Evolutionary conservation across 2,329 filamentous ascomycete species (phyloP).

Genomic region (Ophiostoma ips): DNA sequence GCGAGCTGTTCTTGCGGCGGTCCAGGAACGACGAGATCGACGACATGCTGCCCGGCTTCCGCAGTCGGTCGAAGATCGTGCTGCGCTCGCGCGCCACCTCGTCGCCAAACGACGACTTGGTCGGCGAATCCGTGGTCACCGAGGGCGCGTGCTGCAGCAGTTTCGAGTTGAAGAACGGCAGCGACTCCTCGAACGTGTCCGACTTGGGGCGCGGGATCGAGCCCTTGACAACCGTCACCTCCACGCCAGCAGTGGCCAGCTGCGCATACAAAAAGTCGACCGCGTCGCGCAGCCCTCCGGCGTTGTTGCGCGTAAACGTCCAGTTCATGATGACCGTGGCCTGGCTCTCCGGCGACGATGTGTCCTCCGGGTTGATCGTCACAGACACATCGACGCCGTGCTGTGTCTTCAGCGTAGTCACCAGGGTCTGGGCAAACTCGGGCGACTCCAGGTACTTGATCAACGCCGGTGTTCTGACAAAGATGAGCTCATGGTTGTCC

Average conservation of each 20-base stretch:
- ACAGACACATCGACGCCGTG: constrained; percentile 82
- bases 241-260: constrained; percentile 78
- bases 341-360: constrained; percentile 13
- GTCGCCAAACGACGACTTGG: constrained; percentile 69
- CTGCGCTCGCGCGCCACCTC: constrained; percentile 67
- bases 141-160: constrained; percentile 83
- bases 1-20: constrained; percentile 84
- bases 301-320: constrained; percentile 92
- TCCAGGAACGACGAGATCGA: constrained; percentile 94
- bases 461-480: constrained; percentile 62
- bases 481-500: constrained; percentile 81
- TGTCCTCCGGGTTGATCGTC: constrained; percentile 34
- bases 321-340: constrained; percentile 53
- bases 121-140: constrained; percentile 73
- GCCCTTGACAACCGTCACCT: constrained; percentile 75
- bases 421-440: constrained; percentile 67
- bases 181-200: constrained; percentile 92
- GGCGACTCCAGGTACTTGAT: constrained; percentile 69
- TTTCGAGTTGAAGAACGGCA: constrained; percentile 95
- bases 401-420: constrained; percentile 74
- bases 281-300: constrained; percentile 85
- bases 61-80: constrained; percentile 79
- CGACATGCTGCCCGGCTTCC: constrained; percentile 88
- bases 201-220: constrained; percentile 97
- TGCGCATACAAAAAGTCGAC: constrained; percentile 86